A percentile compares a stretch with the other conserved stretches of the same genome.
phyloP scores from a whole-genome alignment of 2,329 filamentous ascomycete genomes.

The Chaetomiaceae sp. region DNA sequence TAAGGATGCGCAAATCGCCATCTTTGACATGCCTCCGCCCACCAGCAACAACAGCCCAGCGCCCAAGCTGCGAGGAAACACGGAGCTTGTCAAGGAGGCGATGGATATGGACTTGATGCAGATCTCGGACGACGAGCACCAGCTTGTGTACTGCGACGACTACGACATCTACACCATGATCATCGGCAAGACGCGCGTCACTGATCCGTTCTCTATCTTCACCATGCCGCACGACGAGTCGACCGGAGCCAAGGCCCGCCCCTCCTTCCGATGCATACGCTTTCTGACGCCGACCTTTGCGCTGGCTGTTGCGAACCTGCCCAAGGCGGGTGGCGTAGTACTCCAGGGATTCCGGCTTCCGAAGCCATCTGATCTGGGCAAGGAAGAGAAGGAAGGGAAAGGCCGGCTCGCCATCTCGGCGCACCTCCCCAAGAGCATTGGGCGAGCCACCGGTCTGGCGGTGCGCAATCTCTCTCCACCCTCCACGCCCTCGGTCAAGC shows the following conservation, averaged over 20 bases:
- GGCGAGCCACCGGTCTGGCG: slow-evolving; percentile 73
- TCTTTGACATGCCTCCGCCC: slow-evolving; percentile 64
- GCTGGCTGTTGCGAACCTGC: slow-evolving; percentile 54
- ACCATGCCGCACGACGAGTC: slow-evolving; percentile 46
- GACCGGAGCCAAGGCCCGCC: slow-evolving; percentile 38
- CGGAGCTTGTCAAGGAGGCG: slow-evolving; percentile 53
- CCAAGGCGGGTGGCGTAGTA: slow-evolving; percentile 53
- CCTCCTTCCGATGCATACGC: slow-evolving; percentile 54
- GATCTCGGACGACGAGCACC: slow-evolving; percentile 57
- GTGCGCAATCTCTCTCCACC: slow-evolving; percentile 63
- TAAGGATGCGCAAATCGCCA: slow-evolving; percentile 69
- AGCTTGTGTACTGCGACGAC: slow-evolving; percentile 74
- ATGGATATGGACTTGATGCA: slow-evolving; percentile 68
- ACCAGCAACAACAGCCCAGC: slow-evolving; percentile 41
- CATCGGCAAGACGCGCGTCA: slow-evolving; percentile 43
- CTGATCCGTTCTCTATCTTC: slow-evolving; percentile 51
- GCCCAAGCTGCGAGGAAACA: slow-evolving; percentile 44
- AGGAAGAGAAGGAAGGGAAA: slow-evolving; percentile 25
- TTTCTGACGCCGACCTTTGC: slow-evolving; percentile 56
- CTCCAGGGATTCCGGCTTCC: slow-evolving; percentile 55
- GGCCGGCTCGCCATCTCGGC: slow-evolving; percentile 49
- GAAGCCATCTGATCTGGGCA: slow-evolving; percentile 20
- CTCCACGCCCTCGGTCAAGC: slow-evolving; percentile 44
- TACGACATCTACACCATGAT: slow-evolving; percentile 67
- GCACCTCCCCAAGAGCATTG: slow-evolving; percentile 62